Evolutionary conservation across 75 land plant species (phyloP).

Genomic region (Isoetes taiwanensis): DNA sequence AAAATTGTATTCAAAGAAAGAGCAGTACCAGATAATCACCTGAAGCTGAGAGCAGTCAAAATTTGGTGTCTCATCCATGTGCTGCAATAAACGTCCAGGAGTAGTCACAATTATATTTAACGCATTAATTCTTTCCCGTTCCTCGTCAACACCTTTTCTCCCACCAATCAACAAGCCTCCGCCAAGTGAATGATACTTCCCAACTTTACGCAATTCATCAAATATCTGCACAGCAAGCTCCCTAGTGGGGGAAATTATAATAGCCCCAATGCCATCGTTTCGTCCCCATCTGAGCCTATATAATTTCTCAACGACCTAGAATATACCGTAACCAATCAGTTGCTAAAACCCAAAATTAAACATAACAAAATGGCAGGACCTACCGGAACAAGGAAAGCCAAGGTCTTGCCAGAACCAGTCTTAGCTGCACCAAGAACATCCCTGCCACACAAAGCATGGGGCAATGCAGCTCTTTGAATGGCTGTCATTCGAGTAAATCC

Average conservation of each 20-base stretch:
- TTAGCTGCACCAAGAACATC: conserved; percentile 96
- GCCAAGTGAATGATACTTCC: conserved; percentile 71
- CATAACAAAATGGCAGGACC: neutral
- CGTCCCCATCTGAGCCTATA: conserved; percentile 65
- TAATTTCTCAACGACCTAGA: conserved; percentile 79
- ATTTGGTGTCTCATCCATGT: conserved; percentile 95
- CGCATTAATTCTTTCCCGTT: conserved; percentile 58
- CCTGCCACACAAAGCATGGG: conserved; percentile 74
- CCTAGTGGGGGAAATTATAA: conserved; percentile 94
- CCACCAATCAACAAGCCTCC: conserved; percentile 96
- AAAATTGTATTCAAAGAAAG: neutral
- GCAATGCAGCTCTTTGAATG: conserved; percentile 84
- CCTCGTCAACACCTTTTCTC: conserved; percentile 65
- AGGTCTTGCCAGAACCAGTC: conserved; percentile 95
- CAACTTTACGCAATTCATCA: conserved; percentile 70
- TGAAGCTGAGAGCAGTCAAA: conserved; percentile 92
- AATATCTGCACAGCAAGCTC: conserved; percentile 81
- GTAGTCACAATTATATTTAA: conserved; percentile 88
- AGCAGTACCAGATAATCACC: conserved; percentile 23
- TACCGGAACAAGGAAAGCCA: conserved; percentile 90
- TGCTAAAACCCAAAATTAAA: neutral
- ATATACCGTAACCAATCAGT: neutral
- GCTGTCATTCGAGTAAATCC: conserved; percentile 60
- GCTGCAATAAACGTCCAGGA: conserved; percentile 96
- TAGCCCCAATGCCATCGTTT: conserved; percentile 88